Base-by-base conservation (phyloP, 495 filamentous ascomycete species). In the Podospora pseudoanserina region DNA sequence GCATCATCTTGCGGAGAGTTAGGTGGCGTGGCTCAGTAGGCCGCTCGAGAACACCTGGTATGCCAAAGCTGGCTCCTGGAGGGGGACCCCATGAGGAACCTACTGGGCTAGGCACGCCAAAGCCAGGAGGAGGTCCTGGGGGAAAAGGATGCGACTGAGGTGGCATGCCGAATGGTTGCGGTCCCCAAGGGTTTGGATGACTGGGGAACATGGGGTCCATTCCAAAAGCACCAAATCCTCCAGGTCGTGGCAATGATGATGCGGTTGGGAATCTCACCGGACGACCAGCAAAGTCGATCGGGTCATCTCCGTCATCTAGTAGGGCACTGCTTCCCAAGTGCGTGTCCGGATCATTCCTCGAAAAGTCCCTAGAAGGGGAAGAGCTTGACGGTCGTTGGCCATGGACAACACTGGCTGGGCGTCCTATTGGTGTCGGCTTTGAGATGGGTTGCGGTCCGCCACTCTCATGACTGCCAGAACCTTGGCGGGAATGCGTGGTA, bases 311-410 rank as follows among this genome's bases (percentile, higher is more conserved):
- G 74, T 96, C 93, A 72, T 96, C 94, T 53, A 97, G 82, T n/a
- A 99, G 81, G 9, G 94, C 94, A 76, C 90, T 93, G 79, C 94
- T 97, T 11, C 95, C 96, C n/a, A 99, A 85, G 75, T 94, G 92
- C 64, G 93, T 87, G 65, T 97, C 92, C 54, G 81, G 77, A 23
- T 84, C 81, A 57, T 82, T 80, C 27, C 77, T 80, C 18, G 83
- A 77, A 57, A 85, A 81, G 55, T 76, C 76, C n/a, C 61, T 67
- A 9, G 87, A 86, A 27, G 90, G 86, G 23, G 73, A 76, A 4
- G 66, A 64, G 54, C 34, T 74, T 13, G 74, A 62, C 11, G 65
- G 65, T 34, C 75, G 75, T 64, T 80, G 81, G 2, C 79, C 77
- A 13, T 81, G 76, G 20, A 83, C 82, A 20, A 90, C 88, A 78